phyloP scores from a whole-genome alignment of 345 rosid species.

The Sonneratia alba region DNA sequence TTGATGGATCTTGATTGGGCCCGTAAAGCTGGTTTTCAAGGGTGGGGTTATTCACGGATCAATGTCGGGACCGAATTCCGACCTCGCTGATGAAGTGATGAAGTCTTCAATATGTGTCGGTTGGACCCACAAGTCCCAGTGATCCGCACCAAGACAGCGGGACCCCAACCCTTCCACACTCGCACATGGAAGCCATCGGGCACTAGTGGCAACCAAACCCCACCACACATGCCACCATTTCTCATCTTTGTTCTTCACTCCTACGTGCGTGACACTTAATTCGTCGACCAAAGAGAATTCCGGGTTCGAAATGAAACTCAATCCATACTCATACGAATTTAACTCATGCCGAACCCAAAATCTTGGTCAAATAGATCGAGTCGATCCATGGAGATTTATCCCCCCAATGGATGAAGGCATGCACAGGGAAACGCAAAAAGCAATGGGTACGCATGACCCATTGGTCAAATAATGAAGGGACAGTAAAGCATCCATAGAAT shows the following conservation, averaged over 20 bases:
- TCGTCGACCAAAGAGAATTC: no score
- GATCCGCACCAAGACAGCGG: neutral
- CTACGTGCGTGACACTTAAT: no score
- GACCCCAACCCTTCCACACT: neutral
- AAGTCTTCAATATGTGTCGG: neutral
- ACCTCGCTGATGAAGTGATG: neutral
- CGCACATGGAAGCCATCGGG: neutral
- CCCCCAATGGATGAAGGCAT: neutral
- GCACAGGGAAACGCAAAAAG: neutral
- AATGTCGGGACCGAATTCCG: neutral
- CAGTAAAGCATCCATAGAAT: neutral
- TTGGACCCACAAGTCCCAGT: neutral
- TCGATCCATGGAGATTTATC: neutral
- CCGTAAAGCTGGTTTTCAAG: neutral
- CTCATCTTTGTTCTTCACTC: neutral
- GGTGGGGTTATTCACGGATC: neutral
- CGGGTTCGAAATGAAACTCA: no score
- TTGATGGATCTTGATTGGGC: no score
- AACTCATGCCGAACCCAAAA: no score
- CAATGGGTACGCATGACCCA: neutral
- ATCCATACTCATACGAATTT: no score
- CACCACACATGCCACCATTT: neutral
- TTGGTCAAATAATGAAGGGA: neutral
- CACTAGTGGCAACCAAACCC: neutral
- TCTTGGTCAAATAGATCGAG: no score